Percentiles rank a stretch among this genome's conserved stretches.
These are phyloP conservation scores for Chaetoscypha palmicola DNA, from an alignment of 2,329 filamentous ascomycete genomes.

Conservation along the genomic window DNA sequence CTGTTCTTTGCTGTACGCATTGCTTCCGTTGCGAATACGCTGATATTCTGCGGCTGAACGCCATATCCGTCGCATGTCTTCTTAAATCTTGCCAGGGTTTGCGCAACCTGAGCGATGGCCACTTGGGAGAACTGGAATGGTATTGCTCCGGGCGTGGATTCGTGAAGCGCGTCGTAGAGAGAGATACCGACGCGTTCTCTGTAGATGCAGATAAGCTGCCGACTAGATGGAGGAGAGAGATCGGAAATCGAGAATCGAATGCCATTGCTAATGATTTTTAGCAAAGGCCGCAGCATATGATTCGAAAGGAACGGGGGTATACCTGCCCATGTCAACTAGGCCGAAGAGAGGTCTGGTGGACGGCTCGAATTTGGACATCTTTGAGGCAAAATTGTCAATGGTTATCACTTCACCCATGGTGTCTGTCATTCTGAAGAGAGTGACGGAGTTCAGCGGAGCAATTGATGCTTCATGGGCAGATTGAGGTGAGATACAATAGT, in stretches of 20 bases:
- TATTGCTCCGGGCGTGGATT: conserved; percentile 33
- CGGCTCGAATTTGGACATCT: conserved; percentile 24
- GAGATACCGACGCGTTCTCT: conserved; percentile 75
- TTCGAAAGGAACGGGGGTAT: too few relatives aligned
- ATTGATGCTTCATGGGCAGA: too few relatives aligned
- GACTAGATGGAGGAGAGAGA: conserved; percentile 61
- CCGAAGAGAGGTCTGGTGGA: conserved; percentile 24
- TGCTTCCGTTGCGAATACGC: conserved; percentile 81
- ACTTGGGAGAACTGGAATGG: conserved; percentile 39
- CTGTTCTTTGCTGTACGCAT: conserved; percentile 76
- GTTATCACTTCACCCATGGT: conserved; percentile 24
- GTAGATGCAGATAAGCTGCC: conserved; percentile 71
- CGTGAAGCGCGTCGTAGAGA: conserved; percentile 73
- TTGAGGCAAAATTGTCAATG: conserved; percentile 25
- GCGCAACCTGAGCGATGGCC: conserved; percentile 60
- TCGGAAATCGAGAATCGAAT: conserved; percentile 88
- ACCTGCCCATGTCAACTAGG: conserved; percentile 33
- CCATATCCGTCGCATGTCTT: conserved; percentile 61
- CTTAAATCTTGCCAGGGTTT: conserved; percentile 63
- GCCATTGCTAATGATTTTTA: conserved; percentile 72
- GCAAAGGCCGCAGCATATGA: too few relatives aligned
- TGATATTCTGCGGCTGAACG: conserved; percentile 58
- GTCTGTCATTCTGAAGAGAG: conserved; percentile 14
- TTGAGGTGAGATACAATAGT: neutral
- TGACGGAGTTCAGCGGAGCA: too few relatives aligned